Evolutionary conservation across 2,329 filamentous ascomycete species (phyloP).

Genomic region (Fusarium penzigii): DNA sequence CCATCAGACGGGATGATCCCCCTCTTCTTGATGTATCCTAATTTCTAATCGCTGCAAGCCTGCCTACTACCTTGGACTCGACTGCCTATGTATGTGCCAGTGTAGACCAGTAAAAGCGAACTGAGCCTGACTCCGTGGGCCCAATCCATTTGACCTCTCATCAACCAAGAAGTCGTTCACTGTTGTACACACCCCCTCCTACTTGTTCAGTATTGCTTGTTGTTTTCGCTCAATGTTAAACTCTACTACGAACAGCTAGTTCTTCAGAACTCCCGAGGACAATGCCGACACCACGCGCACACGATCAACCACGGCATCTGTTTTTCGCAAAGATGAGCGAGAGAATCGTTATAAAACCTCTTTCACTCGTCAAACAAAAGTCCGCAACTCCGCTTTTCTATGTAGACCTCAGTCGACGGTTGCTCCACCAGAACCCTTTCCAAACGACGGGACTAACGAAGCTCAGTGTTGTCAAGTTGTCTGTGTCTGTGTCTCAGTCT

Average conservation of each 20-base stretch:
- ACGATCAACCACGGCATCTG: too few species aligned
- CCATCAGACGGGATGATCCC: constrained; percentile 23
- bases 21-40: constrained; percentile 15
- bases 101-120: background rate
- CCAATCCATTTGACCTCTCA: background rate
- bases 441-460: background rate
- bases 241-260: too few species aligned
- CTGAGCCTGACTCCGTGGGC: background rate
- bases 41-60: constrained; percentile 9
- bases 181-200: background rate
- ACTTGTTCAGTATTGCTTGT: background rate
- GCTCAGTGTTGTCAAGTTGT: background rate
- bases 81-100: background rate
- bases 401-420: background rate
- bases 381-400: background rate
- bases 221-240: too few species aligned
- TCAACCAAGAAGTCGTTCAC: background rate
- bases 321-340: too few species aligned
- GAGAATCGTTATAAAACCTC: too few species aligned
- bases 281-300: too few species aligned
- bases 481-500: too few species aligned
- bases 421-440: background rate
- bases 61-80: constrained; percentile 7
- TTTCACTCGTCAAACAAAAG: background rate
- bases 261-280: too few species aligned